Evolutionary conservation across 805 yeast genomes (phyloP).

Genomic region (Pichia gijzeniarum): DNA sequence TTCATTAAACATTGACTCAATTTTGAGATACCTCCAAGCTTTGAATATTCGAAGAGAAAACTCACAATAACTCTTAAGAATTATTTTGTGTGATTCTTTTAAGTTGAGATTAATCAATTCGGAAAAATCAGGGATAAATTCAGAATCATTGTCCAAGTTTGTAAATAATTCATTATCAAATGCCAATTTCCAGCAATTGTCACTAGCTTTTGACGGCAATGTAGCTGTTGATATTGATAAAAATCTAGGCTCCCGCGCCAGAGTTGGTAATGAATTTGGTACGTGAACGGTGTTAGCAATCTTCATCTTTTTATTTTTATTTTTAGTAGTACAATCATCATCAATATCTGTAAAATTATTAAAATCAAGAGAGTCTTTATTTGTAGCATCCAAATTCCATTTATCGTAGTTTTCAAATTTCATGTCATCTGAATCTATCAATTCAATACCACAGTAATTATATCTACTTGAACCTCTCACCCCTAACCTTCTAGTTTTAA

Average conservation of each 20-base stretch:
- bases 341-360: no score
- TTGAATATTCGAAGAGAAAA: conserved; percentile 63
- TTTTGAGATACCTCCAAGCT: conserved; percentile 58
- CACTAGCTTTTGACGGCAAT: no score
- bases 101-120: background rate
- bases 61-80: conserved; percentile 22
- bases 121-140: conserved; percentile 3
- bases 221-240: no score
- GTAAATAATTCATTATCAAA: conserved; percentile 9
- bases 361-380: background rate
- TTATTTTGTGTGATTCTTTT: conserved; percentile 4
- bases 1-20: conserved; percentile 51
- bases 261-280: no score
- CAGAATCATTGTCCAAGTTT: conserved; percentile 3
- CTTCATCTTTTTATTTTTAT: conserved; percentile 11
- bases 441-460: conserved; percentile 73
- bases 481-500: conserved; percentile 75
- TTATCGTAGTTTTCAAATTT: background rate
- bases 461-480: conserved; percentile 77
- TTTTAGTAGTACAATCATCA: background rate
- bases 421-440: conserved; percentile 23
- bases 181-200: conserved; percentile 11
- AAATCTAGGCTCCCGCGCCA: no score
- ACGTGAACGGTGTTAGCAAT: background rate
- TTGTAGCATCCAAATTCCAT: background rate